Evolutionary conservation across 2,329 filamentous ascomycete genomes (phyloP), one percentile per base, ranked within the genome.

Genomic region (Septoria petroselini): DNA sequence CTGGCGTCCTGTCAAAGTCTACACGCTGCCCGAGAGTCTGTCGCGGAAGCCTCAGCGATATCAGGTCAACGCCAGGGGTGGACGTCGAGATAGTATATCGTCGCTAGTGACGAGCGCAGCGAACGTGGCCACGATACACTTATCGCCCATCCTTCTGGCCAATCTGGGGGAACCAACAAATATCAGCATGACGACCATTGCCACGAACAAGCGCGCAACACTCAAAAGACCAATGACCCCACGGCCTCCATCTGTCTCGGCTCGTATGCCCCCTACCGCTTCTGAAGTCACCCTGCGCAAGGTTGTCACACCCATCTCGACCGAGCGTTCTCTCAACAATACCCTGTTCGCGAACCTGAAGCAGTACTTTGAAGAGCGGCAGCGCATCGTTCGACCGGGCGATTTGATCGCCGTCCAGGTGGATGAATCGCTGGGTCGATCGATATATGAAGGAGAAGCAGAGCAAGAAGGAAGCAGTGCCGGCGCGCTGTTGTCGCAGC

Each of bases 361-460:
- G 67, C 82, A 83, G 31, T 85, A 96, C 65, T 96, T 98, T 67
- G 86, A 94, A 58, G 81, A 82, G 48, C 88, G 86, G 61, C 81
- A 86, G 49, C 82, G 93, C 3, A 79, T 97, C 9, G 81, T 97
- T 31, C 90, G 90, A 63, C 84, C 82, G 33, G 91, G 91, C 2
- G 93, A 98, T 69, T 72, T 96, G 9, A 84, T 98, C 46, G 91
- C 88, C 14, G 85, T 98, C 9, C 84, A 89, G 2, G 84, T 98
- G 21, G 91, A 98, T 63, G 88, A 91, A 45, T 82, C 84, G 44
- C 77, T 97, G 1, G 91, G 90, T 2, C 81, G 85, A 50, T 86
- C 87, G 2, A 77, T 96, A 3, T 91, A 91, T 58, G 86, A 94
- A 62, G 75, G 81, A 3, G 72, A 76, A 11, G 76, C 78, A 3